Evolutionary conservation across 2,329 filamentous ascomycete genomes (phyloP).

Genomic region (Colletotrichum sp.): DNA sequence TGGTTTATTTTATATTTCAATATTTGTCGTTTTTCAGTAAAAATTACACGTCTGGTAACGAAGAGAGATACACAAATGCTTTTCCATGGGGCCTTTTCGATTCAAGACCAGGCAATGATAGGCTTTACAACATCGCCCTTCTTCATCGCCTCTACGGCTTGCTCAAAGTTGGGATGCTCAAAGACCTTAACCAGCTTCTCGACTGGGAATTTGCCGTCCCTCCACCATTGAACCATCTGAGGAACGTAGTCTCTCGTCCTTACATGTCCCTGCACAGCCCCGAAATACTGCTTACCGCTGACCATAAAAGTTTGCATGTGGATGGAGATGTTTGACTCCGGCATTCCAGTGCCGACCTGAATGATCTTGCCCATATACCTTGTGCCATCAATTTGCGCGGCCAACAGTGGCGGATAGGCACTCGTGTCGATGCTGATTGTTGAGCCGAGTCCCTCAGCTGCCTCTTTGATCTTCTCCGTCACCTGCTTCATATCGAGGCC

Average conservation of each 20-base stretch:
- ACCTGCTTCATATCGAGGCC: conserved; percentile 26
- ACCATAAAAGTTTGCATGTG: conserved; percentile 49
- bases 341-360: conserved; percentile 52
- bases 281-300: conserved; percentile 50
- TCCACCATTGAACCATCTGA: conserved; percentile 34
- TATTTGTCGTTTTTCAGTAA: rapidly evolving
- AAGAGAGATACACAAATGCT: neutral
- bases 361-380: conserved; percentile 51
- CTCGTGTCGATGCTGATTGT: conserved; percentile 55
- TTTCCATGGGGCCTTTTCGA: neutral
- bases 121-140: conserved; percentile 14
- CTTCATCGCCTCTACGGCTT: conserved; percentile 35
- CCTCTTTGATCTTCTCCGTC: conserved; percentile 31
- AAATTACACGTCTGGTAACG: neutral
- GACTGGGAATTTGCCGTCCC: conserved; percentile 34
- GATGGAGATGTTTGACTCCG: conserved; percentile 44
- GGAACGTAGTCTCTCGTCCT: conserved; percentile 45
- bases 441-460: conserved; percentile 49
- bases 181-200: conserved; percentile 36
- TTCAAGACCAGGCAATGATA: conserved; percentile 17
- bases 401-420: conserved; percentile 41
- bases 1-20: rapidly evolving
- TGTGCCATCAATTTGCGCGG: conserved; percentile 44
- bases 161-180: conserved; percentile 30
- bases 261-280: conserved; percentile 31